Conservation (phyloP, 805 yeast genomes). For the Wickerhamiella musiphila region DNA sequence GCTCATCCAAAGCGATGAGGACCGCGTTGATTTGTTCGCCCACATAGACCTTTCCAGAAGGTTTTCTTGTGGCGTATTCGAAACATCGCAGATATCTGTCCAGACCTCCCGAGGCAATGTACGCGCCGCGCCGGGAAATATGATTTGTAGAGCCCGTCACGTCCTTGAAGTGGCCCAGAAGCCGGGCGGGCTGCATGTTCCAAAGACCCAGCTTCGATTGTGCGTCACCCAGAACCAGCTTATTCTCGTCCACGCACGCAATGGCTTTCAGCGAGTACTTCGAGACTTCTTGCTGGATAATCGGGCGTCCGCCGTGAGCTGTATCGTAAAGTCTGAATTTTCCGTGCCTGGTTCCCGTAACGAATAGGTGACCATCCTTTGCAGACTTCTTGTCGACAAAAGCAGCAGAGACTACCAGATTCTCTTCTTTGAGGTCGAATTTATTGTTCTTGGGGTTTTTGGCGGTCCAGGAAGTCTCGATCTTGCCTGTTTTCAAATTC, state of each 20-base stretch:
- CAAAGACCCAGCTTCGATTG: constrained; percentile 40
- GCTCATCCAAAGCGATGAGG: constrained; percentile 30
- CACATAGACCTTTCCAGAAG: constrained; percentile 52
- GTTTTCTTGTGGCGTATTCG: constrained; percentile 39
- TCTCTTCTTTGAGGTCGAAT: constrained; percentile 64
- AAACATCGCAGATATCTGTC: constrained; percentile 76
- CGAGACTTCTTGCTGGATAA: constrained; percentile 34
- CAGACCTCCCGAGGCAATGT: constrained; percentile 64
- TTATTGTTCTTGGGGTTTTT: constrained; percentile 71
- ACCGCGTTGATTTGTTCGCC: constrained; percentile 53
- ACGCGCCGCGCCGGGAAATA: constrained; percentile 9
- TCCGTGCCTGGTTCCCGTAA: constrained; percentile 59
- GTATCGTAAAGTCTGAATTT: constrained; percentile 63
- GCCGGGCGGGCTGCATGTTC: constrained; percentile 14
- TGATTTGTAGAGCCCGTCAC: constrained; percentile 54
- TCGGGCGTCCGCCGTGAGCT: constrained; percentile 49
- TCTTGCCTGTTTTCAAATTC: constrained; percentile 20
- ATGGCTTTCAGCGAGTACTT: constrained; percentile 35
- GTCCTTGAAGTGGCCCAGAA: constrained; percentile 60
- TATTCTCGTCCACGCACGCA: constrained; percentile 23
- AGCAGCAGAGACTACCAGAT: constrained; percentile 50
- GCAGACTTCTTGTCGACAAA: constrained; percentile 21
- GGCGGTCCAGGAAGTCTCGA: constrained; percentile 38
- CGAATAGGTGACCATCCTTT: constrained; percentile 23
- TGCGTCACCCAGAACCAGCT: constrained; percentile 54